phyloP scores from a whole-genome alignment of 306 rosid genomes.

The Boehmeria nivea region DNA sequence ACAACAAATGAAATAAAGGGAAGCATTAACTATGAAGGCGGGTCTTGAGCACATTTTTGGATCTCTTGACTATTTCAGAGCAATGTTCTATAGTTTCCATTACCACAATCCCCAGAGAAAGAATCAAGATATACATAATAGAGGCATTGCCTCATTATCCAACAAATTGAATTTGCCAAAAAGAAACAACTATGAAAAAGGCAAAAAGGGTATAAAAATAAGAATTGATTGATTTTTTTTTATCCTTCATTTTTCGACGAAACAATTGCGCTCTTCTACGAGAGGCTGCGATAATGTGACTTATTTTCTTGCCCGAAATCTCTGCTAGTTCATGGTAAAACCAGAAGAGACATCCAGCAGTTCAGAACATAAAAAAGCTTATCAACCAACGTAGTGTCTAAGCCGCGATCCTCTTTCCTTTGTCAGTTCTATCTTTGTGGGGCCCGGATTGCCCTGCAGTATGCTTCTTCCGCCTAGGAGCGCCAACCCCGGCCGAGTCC shows the following conservation, averaged over 20 bases:
- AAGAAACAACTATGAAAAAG: constrained; percentile 19
- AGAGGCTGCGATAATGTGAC: constrained; percentile 22
- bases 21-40: not conserved
- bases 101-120: constrained; percentile 25
- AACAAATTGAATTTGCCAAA: constrained; percentile 24
- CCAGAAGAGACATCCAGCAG: constrained; percentile 17
- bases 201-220: constrained; percentile 21
- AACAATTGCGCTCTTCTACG: constrained; percentile 24
- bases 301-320: constrained; percentile 9
- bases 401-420: constrained; percentile 57
- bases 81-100: too few relatives aligned
- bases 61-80: constrained; percentile 13
- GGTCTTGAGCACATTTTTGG: too few relatives aligned
- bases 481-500: constrained; percentile 41
- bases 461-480: constrained; percentile 60
- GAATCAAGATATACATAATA: constrained; percentile 43
- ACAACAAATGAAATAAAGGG: not conserved
- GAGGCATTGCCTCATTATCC: constrained; percentile 31
- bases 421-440: constrained; percentile 31
- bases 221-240: constrained; percentile 6
- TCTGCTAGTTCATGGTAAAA: constrained; percentile 21
- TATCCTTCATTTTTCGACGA: constrained; percentile 25
- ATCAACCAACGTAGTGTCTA: constrained; percentile 27
- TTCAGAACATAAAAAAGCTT: constrained; percentile 29
- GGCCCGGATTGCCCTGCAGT: constrained; percentile 19